Evolutionary conservation across 208 protist genomes (phyloP), one percentile per base, ranked within the genome.

Genomic region (Lotmaria passim): DNA sequence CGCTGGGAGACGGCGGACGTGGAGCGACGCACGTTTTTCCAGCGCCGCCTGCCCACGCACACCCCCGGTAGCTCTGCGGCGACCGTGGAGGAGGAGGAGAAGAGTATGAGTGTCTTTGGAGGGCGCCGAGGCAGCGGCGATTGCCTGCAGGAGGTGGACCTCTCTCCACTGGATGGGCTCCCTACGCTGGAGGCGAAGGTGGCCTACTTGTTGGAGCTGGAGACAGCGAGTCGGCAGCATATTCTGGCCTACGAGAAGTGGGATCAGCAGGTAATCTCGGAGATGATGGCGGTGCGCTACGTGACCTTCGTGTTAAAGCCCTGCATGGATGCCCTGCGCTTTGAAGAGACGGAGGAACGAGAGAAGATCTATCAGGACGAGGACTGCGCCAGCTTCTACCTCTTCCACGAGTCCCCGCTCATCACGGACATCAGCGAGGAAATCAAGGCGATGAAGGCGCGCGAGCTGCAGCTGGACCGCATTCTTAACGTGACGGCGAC

Each of bases 211-310:
- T 39, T 21, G 7, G 48, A 81, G 33, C 59, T 91, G 31, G 89
- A 95, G 78, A 58, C 41, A 43, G 71, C 74, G 26, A 73, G 74
- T 23, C 84, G 90, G 19, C 44, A 82, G 47, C 73, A 84, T 41
- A 39, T 95, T 0, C 12, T 70, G 14, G 75, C 73, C 10, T 78
- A 59, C n/a, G 90, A 93, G 73, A 52, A 63, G 24, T 93, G 83
- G 87, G 85, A 90, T 38, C 68, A 80, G 26, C 77, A 79, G 23
- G 80, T 91, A 0, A 44, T 88, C 10, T 65, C 66, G 1, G 84
- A 95, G 67, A 90, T 93, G 86, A 93, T 92, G 84, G 73, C 83
- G 23, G 83, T 92, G 50, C 64, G 71, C 53, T 95, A 88, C 69
- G 85, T 93, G 5, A 91, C 83, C 10, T 89, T 86, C 67, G 83